Evolutionary conservation across 1,284 basidiomycete species (phyloP).

Genomic region (Agroathelia rolfsii): DNA sequence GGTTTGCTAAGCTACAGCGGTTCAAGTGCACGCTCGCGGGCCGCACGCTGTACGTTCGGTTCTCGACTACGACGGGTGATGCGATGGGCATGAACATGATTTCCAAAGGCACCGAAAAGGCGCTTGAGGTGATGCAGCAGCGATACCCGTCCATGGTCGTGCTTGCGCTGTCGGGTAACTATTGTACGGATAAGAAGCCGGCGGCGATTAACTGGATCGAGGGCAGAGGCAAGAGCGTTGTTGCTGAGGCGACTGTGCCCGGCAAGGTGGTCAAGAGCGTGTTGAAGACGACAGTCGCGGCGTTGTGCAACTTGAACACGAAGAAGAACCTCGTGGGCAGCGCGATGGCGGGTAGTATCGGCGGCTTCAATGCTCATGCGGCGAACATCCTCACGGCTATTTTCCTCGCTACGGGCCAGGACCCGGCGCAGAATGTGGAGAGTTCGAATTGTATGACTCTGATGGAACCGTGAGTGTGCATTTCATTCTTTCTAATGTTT

Average conservation of each 20-base stretch:
- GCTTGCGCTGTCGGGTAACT: slow-evolving; percentile 94
- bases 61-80: slow-evolving; percentile 92
- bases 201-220: slow-evolving; percentile 99
- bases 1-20: slow-evolving; percentile 77
- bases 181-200: slow-evolving; percentile 99
- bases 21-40: slow-evolving; percentile 86
- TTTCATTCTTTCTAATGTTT: slow-evolving; percentile 5
- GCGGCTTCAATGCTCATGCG: slow-evolving; percentile 98
- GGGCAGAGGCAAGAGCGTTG: slow-evolving; percentile 94
- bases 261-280: slow-evolving; percentile 84
- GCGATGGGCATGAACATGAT: slow-evolving; percentile 99
- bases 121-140: slow-evolving; percentile 72
- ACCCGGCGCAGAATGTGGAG: slow-evolving; percentile 98
- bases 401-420: slow-evolving; percentile 95
- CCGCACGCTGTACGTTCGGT: slow-evolving; percentile 89
- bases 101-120: slow-evolving; percentile 91
- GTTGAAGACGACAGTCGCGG: slow-evolving; percentile 91
- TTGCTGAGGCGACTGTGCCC: slow-evolving; percentile 91
- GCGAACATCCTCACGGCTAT: slow-evolving; percentile 96
- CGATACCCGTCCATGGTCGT: slow-evolving; percentile 91
- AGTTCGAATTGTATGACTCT: slow-evolving; percentile 97
- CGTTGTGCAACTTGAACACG: slow-evolving; percentile 85
- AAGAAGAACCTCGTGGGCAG: slow-evolving; percentile 99
- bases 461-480: slow-evolving; percentile 88
- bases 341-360: slow-evolving; percentile 95